phyloP scores from a whole-genome alignment of 23 red algal genomes.

The Gracilaria gracilis region DNA sequence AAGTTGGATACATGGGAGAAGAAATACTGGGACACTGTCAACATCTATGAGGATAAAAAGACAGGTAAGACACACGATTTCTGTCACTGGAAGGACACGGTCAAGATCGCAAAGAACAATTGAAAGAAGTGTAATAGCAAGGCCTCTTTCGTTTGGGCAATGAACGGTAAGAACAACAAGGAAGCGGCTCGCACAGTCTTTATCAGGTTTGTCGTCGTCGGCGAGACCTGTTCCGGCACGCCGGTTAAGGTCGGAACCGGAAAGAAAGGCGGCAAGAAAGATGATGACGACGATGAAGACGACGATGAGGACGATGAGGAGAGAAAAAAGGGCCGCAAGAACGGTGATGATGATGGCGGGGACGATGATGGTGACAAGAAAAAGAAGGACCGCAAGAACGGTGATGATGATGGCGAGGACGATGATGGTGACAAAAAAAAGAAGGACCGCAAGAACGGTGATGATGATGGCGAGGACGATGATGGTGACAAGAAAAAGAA shows the following conservation, averaged over 20 bases:
- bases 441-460: background rate
- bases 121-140: background rate
- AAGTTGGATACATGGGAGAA: background rate
- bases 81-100: constrained; percentile 16
- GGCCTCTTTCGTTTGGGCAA: background rate
- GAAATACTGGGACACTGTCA: background rate
- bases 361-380: background rate
- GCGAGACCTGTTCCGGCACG: background rate
- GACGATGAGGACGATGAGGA: background rate
- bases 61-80: background rate
- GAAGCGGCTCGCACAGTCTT: background rate
- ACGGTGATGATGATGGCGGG: background rate
- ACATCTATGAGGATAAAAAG: background rate
- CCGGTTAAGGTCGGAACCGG: background rate
- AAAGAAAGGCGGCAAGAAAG: background rate
- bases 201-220: background rate
- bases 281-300: background rate
- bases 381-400: background rate
- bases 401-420: background rate
- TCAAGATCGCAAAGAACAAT: background rate
- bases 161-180: no score
- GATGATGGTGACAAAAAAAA: background rate
- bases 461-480: background rate
- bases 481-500: background rate
- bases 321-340: background rate